Base-by-base conservation (phyloP, 2,329 filamentous ascomycete genomes). In the Coniochaeta sp. region DNA sequence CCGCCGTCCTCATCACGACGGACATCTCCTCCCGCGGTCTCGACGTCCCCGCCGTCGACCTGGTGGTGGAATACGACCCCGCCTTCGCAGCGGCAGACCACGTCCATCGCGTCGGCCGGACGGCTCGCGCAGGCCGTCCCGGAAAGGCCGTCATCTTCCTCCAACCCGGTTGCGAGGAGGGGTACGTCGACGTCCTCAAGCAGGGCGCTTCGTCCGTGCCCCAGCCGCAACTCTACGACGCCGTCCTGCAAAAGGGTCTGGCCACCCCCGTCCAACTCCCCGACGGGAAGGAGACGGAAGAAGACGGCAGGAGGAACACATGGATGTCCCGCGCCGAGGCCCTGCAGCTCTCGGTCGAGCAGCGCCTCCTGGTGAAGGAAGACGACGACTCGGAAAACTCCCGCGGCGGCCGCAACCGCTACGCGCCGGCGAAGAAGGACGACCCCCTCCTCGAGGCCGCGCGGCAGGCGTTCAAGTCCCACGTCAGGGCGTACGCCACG, bases 11-110 rank as follows among this genome's bases (percentile, higher is more conserved):
- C 14, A 81, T 99, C 57, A 95, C 91, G 60, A 99, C 94, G 1
- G 94, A 99, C 63, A 94, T 99, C 49, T 90, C 94, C 12, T 94
- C 94, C 18, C 89, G 94, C 64, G 94, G 94, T 72, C 83, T 99
- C 38, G 94, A 99, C 74, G 82, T 99, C 14, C 92, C 92, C 1
- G 92, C 94, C 49, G 89, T 99, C 49, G 94, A 99, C 66, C 78
- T 96, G 18, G 91, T 99, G 48, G 81, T 99, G 52, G 94, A 99
- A 67, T 97, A 96, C 65, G 94, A 99, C 64, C 91, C 94, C 0
- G 89, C 94, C 2, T 97, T 97, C 70, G 90, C 87, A 64, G 85
- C 90, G 22, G 88, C 91, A 55, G 94, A 99, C 67, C 94, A 99
- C 67, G 79, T 96, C 7, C 94, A 99, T 71, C 86, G 94, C 52